Conservation (phyloP, 345 rosid genomes). For the Brassica nigra region DNA sequence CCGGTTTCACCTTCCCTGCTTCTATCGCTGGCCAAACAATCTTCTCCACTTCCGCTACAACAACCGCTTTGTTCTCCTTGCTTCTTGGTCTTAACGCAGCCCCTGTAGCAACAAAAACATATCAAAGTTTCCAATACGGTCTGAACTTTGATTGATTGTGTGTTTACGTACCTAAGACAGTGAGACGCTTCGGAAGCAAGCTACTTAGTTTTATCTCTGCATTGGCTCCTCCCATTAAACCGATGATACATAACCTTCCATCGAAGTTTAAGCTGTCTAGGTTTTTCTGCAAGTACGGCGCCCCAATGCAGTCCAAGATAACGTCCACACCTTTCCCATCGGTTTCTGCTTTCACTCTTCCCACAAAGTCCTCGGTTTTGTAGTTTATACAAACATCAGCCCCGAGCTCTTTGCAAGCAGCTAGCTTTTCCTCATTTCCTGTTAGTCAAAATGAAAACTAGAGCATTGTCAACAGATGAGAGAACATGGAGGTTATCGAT, state of each 20-base stretch:
- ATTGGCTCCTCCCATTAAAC: conserved; percentile 64
- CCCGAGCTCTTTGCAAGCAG: conserved; percentile 83
- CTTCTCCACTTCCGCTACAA: conserved; percentile 77
- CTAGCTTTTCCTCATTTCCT: conserved; percentile 83
- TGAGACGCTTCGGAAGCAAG: conserved; percentile 71
- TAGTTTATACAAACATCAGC: conserved; percentile 89
- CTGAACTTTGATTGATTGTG: background rate
- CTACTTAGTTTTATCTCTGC: conserved; percentile 60
- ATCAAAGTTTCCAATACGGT: background rate
- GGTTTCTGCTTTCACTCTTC: conserved; percentile 80
- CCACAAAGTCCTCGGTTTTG: conserved; percentile 86
- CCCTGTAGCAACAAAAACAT: conserved; percentile 45
- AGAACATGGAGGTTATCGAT: background rate
- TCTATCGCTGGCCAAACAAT: conserved; percentile 81
- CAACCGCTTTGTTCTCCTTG: conserved; percentile 64
- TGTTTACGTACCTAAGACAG: conserved; percentile 70
- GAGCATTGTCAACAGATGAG: conserved; percentile 1
- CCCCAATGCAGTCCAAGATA: conserved; percentile 83
- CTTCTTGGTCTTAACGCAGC: conserved; percentile 79
- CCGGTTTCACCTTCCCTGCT: conserved; percentile 72
- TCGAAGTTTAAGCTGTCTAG: conserved; percentile 75
- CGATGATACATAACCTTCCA: conserved; percentile 86
- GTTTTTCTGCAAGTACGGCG: conserved; percentile 73
- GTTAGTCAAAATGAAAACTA: conserved; percentile 2
- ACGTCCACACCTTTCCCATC: conserved; percentile 91